Evolutionary conservation across 805 yeast species (phyloP), one percentile per base, ranked within the genome.

Genomic region (Kluyveromyces dobzhanskii): DNA sequence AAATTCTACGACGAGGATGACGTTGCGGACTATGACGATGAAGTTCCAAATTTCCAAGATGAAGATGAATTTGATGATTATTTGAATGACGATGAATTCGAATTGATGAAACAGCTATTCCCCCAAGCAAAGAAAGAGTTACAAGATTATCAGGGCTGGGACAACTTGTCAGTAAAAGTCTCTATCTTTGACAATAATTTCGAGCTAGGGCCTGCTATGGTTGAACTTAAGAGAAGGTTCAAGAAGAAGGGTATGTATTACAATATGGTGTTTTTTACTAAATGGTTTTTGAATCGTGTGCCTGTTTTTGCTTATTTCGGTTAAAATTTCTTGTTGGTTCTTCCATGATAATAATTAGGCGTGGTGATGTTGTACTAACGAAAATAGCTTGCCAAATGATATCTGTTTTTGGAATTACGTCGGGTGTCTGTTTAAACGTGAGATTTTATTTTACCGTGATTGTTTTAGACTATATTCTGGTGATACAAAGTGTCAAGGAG

Each of bases 111-210:
- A 44, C 67, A 62, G 3, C 39, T 61, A n/a, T 62, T 76, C 29
- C 80, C 80, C 2, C 35, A 49, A 17, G 56, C 71, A 17, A 69
- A 68, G 48, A 44, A 58, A 28, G 51, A 51, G 38, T 49, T 72
- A 39, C 59, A 49, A 23, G 57, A 62, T 14, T 74, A 71, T 47
- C 64, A 67, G 39, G 66, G 71, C 26, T 61, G 64, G 47, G 53
- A 49, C 16, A 68, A 74, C 28, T 40, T 61, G 11, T 66, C 67
- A 31, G 55, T 77, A 39, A 77, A 77, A 51, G 70, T 73, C 49
- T 66, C 73, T 1, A 62, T 78, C 5, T 75, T 73, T 59, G 69
- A 62, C 48, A 70, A 70, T 43, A 70, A 73, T 49, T 77, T 69
- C 48, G 70, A 69, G 26, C 41, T 69, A 3, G 69, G 66, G 4